Evolutionary conservation across 495 filamentous ascomycete species (phyloP), one percentile per base, ranked within the genome.

Genomic region (Beverwykella pulmonaria): DNA sequence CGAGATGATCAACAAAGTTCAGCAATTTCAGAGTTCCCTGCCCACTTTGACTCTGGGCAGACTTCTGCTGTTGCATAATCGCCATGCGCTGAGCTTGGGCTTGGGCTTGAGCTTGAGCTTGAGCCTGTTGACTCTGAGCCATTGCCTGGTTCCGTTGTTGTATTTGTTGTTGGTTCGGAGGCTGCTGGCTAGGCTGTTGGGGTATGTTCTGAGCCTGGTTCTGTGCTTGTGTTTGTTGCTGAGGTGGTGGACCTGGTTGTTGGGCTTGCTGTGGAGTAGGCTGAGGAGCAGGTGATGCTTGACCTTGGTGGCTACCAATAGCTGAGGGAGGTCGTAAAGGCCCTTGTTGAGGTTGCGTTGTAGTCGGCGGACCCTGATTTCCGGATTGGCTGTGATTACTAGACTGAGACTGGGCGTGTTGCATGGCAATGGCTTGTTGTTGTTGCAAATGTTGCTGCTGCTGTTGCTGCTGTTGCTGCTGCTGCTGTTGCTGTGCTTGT

Each of bases 1-100:
- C 88, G 12, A 96, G 76, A 53, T 88, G 78, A 71, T 93, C 89
- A 23, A 84, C 82, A 69, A 93, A 93, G 56, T 81, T 80, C 67
- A 89, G 80, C 41, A 97, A 76, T 65, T 81, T 84, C 54, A 93
- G 71, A 12, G 90, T 75, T 26, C 83, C 82, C 9, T 82, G 71
- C 3, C 86, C 86, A 20, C 78, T 59, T 39, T 68, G 69, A 19
- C 78, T 59, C 39, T 68, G 69, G 25, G 55, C 34, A 1, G 60
- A 55, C 41, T 61, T 53, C 57, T 71, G 32, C 32, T 34, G 32
- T 34, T 34, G 68, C 63, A 71, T 63, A 57, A 71, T 59, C 8
- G 57, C 59, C 20, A 65, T 23, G 7, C 63, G 63, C 25, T 20
- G 62, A 34, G 23, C 27, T 27, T 65, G 62, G 17, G 34, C 48